Evolutionary conservation across 1,139 yeast species (phyloP).

Genomic region (Barnettozyma hawaiiensis): DNA sequence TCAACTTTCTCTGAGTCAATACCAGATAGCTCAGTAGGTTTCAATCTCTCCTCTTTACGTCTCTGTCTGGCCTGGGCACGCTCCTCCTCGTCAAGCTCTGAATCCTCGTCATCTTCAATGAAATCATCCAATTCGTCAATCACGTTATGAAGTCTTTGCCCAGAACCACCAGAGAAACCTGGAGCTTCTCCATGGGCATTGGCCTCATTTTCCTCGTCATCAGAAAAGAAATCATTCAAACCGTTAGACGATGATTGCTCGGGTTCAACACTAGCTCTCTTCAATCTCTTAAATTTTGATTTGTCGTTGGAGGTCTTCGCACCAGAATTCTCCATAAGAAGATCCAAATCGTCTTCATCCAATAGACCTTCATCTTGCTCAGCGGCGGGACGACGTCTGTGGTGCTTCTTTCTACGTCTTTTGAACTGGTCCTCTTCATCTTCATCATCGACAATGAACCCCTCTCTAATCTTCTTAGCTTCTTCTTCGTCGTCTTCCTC

Average conservation of each 20-base stretch:
- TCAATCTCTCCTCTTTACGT: constrained; percentile 34
- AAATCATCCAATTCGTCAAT: constrained; percentile 92
- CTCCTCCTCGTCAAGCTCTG: constrained; percentile 79
- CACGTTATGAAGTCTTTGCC: constrained; percentile 22
- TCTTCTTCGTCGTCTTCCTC: constrained; percentile 80
- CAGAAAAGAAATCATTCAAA: constrained; percentile 78
- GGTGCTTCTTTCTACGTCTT: constrained; percentile 40
- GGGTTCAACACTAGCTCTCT: constrained; percentile 48
- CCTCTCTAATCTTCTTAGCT: constrained; percentile 71
- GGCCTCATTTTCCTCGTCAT: constrained; percentile 57
- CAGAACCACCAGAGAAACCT: constrained; percentile 23
- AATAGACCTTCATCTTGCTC: constrained; percentile 58
- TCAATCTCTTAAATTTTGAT: constrained; percentile 70
- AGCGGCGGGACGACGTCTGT: constrained; percentile 27
- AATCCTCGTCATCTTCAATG: constrained; percentile 93
- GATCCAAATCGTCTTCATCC: constrained; percentile 92
- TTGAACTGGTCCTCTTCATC: constrained; percentile 44
- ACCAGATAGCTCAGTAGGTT: constrained; percentile 60
- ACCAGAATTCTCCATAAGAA: constrained; percentile 87
- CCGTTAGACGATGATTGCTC: constrained; percentile 33
- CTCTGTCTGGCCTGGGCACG: constrained; percentile 35
- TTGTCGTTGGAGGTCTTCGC: constrained; percentile 36
- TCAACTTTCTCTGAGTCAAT: constrained; percentile 90
- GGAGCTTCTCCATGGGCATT: constrained; percentile 34
- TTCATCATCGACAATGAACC: constrained; percentile 91